Evolutionary conservation across 202 grass and related monocot genomes (phyloP), one percentile per base, ranked within the genome.

Genomic region (Panicum virgatum): DNA sequence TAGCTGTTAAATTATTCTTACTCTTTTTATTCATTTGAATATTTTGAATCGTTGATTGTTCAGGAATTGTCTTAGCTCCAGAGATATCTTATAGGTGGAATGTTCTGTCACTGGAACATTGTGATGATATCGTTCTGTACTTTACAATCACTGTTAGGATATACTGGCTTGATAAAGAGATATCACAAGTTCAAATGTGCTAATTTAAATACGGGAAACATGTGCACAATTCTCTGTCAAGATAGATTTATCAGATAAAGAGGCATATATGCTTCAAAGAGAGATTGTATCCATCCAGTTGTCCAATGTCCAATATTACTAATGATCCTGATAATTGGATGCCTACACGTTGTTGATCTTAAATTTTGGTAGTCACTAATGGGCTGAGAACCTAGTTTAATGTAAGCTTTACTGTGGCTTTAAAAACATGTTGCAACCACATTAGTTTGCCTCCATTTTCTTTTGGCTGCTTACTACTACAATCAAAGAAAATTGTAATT

Each of bases 251-350:
- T 65, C 10, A 18, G 9, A 80, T 56, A n/a, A n/a, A n/a, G 11
- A 12, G 42, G 16, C 42, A 61, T 76, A 44, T 43, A n/a, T n/a
- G 13, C 36, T 61, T 76, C 5, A 43, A 44, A 14, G 20, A 18
- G 72, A 75, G 59, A 53, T n/a, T 40, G 52, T 58, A 58, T 42
- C 34, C 52, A 61, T 61, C 44, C 20, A 74, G 32, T 57, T 25
- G 46, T 23, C 61, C 45, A 39, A 36, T 39, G 46, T 23, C 45
- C 45, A 39, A 50, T 39, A 18, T 38, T 38, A 15, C 10, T 58
- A 11, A 25, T 58, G 13, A 13, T 26, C 30, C 43, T 66, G 34
- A 78, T 7, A 38, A 36, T 50, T 78, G 27, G 51, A 13, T 40
- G 76, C 12, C 46, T 67, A 27, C 45, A 12, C 14, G 40, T 53